Evolutionary conservation across 495 filamentous ascomycete genomes (phyloP), one percentile per base, ranked within the genome.

Genomic region (Penicillium psychrofluorescens): DNA sequence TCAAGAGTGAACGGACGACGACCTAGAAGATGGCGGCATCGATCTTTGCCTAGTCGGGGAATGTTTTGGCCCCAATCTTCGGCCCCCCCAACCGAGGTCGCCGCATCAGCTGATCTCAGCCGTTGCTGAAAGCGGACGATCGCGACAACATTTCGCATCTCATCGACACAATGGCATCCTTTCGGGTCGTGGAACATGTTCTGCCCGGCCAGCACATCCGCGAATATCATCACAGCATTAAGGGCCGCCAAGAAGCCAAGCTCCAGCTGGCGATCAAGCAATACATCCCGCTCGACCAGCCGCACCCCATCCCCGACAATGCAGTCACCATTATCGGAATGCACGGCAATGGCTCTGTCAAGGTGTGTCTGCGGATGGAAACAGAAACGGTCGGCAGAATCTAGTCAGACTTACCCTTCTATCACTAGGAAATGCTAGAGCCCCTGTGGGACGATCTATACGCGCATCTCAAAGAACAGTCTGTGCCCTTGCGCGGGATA

Each of bases 361-460:
- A 62, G 50, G 55, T 50, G 6, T 16, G 22, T 22, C 22, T 22
- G 22, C 22, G 22, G 22, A 22, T 6, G 2, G 22, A 22, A 0
- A 22, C 6, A 22, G 22, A 22, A 22, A 22, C 6, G 4, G 22
- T 4, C 6, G 22, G 22, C 22, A 22, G 22, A 22, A 22, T 3
- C 22, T 22, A 22, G 22, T 22, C 22, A 22, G 22, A 22, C 22
- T 22, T 22, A 22, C 22, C 22, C 22, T 22, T 22, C 22, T 6
- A 22, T 22, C 22, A 29, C 13, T 22, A 84, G 76, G 86, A 84
- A 61, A 57, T 86, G 3, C 90, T 87, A 58, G 87, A 90, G 54
- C 83, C 85, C 2, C 66, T 88, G 7, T 90, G 81, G 77, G 82
- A 80, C 32, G 80, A 89, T 33, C 62, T 91, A 0, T 59, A 79